Evolutionary conservation across 2,329 filamentous ascomycete genomes (phyloP), one percentile per base, ranked within the genome.

Genomic region (Hymenoscyphus repandus): DNA sequence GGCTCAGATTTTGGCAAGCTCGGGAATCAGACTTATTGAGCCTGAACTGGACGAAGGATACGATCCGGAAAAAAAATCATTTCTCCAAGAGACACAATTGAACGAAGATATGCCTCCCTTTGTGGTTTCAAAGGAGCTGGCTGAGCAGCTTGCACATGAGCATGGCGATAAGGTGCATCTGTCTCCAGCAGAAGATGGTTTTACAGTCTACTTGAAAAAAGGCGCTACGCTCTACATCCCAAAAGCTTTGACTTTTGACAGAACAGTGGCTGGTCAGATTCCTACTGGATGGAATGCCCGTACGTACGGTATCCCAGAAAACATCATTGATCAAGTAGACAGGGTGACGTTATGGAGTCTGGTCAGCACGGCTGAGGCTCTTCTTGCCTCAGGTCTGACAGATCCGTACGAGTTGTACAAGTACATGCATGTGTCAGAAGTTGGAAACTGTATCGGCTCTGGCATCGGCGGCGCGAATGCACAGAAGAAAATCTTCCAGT

Each of bases 321-420:
- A 97, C 68, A 97, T 97, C 68, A 91, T 97, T 68, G 85, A 84
- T 38, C 92, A 97, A 68, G 92, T 97, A 55, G 92, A 97, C 65
- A 91, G 90, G 6, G 90, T 96, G 58, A 95, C 92, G 1, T 78
- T 97, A 43, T 97, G 88, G 67, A 88, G 96, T 17, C 84, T 97
- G 33, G 90, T 96, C 41, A 93, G 88, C 41, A 93, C 90, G 38
- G 89, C 86, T 1, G 92, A 97, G 70, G 83, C 90, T 50, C 83
- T 97, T 9, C 78, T 97, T 38, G 85, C 88, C 27, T 85, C 88
- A 53, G 92, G 92, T 82, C 90, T 97, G 69, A 96, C 91, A 27
- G 92, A 97, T 66, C 91, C 92, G 7, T 97, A 96, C 67, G 92
- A 97, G 74, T 96, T 97, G 74, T 97, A 97, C 81, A 90, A 96